Evolutionary conservation across 345 rosid genomes (phyloP).

Genomic region (Reutealis trisperma): DNA sequence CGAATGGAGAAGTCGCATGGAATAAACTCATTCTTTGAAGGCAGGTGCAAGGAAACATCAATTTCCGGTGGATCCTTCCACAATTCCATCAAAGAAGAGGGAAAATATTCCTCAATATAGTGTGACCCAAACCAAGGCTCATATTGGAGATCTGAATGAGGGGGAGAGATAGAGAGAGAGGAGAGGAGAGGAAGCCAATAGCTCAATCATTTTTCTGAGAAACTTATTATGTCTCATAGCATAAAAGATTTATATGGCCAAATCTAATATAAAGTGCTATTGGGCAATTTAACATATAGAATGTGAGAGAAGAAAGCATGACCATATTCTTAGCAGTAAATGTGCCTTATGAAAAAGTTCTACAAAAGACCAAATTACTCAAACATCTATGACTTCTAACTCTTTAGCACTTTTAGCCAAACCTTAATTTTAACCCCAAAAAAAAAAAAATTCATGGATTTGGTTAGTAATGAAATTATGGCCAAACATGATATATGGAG

Average conservation of each 20-base stretch:
- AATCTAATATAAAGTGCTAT: not conserved
- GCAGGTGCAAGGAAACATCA: conserved; percentile 71
- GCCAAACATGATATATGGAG: not conserved
- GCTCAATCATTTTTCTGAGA: conserved; percentile 1
- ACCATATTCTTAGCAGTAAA: not conserved
- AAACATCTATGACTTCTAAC: not conserved
- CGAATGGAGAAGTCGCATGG: conserved; percentile 78
- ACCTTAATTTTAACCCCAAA: not conserved
- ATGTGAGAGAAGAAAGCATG: not conserved
- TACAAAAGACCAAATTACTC: too few relatives aligned
- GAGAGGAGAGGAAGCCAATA: conserved; percentile 5
- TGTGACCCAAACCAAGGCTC: conserved; percentile 96
- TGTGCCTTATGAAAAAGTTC: not conserved
- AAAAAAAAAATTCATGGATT: not conserved
- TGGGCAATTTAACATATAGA: not conserved
- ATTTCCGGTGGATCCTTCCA: conserved; percentile 82
- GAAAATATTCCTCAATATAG: conserved; percentile 68
- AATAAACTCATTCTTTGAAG: conserved; percentile 78
- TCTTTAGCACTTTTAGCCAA: not conserved
- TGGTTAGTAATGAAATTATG: too few relatives aligned
- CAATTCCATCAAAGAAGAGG: conserved; percentile 59
- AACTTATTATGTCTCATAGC: not conserved
- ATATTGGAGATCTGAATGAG: conserved; percentile 52
- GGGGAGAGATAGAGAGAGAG: not conserved
- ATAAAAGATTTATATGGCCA: not conserved